phyloP scores from a whole-genome alignment of 345 rosid species.

The Triadica sebifera region DNA sequence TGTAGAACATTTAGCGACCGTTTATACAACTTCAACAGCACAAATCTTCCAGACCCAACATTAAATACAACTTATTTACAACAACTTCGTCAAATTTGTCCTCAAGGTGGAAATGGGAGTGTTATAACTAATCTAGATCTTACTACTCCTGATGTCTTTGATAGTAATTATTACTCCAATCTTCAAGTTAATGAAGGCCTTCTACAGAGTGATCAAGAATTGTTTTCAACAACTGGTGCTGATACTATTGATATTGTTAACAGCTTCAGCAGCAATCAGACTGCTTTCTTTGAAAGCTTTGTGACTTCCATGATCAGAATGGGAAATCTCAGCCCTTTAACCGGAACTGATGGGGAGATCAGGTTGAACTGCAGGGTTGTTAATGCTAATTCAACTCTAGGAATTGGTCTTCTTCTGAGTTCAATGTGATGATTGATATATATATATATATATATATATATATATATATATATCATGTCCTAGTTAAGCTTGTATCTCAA shows the following conservation, averaged over 20 bases:
- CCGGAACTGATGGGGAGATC: slow-evolving; percentile 57
- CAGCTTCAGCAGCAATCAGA: slow-evolving; percentile 38
- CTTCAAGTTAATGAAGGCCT: slow-evolving; percentile 44
- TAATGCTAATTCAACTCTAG: slow-evolving; percentile 17
- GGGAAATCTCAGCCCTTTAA: slow-evolving; percentile 54
- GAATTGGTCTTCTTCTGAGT: slow-evolving; percentile 1
- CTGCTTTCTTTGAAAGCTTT: slow-evolving; percentile 55
- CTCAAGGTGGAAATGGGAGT: slow-evolving; percentile 39
- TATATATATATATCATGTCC: no score
- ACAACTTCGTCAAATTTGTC: slow-evolving; percentile 46
- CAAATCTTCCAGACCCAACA: slow-evolving; percentile 48
- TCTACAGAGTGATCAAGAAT: slow-evolving; percentile 57
- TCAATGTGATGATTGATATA: slow-evolving; percentile 20
- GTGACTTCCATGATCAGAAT: slow-evolving; percentile 54
- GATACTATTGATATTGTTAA: slow-evolving; percentile 41
- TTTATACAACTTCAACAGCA: slow-evolving; percentile 44
- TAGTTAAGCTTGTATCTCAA: no score
- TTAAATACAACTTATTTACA: slow-evolving; percentile 41
- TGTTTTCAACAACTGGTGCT: slow-evolving; percentile 50
- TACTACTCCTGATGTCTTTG: slow-evolving; percentile 50
- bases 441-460: no score
- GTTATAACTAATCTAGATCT: slow-evolving; percentile 43
- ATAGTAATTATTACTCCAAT: slow-evolving; percentile 49
- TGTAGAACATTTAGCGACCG: slow-evolving; percentile 38
- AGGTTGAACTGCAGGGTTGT: slow-evolving; percentile 53